A percentile compares a stretch with the other conserved stretches of the same genome.
These are phyloP conservation scores for Kandelia obovata DNA, from an alignment of 345 rosid genomes.

Conservation along the genomic window DNA sequence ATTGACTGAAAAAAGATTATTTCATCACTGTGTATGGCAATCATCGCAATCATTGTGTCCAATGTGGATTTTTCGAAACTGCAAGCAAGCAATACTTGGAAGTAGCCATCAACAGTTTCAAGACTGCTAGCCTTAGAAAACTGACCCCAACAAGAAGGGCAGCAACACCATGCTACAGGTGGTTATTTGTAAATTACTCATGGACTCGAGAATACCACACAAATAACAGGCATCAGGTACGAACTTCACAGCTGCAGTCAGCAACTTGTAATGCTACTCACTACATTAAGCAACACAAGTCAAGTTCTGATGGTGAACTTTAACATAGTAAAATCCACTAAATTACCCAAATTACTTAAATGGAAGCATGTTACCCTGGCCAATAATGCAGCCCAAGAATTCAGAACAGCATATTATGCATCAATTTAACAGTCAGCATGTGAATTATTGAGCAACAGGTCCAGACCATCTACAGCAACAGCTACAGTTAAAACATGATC, in stretches of 20 bases:
- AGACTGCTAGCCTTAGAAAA: neutral
- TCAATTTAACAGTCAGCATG: slow-evolving; percentile 17
- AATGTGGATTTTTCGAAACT: neutral
- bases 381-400: slow-evolving; percentile 17
- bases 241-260: slow-evolving; percentile 47
- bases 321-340: slow-evolving; percentile 11
- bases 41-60: neutral
- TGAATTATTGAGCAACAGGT: slow-evolving; percentile 21
- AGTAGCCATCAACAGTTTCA: neutral
- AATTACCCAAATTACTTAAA: slow-evolving; percentile 29
- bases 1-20: neutral
- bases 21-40: neutral
- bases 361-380: slow-evolving; percentile 27
- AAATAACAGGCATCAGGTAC: slow-evolving; percentile 36
- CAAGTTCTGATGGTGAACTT: slow-evolving; percentile 13
- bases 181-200: slow-evolving; percentile 22
- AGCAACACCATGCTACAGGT: slow-evolving; percentile 35
- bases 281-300: slow-evolving; percentile 41
- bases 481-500: slow-evolving; percentile 26
- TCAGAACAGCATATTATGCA: slow-evolving; percentile 31
- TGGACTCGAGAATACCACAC: slow-evolving; percentile 29
- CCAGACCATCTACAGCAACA: slow-evolving; percentile 35
- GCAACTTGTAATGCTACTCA: slow-evolving; percentile 35
- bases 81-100: neutral
- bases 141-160: slow-evolving; percentile 7